phyloP scores from a whole-genome alignment of 164 flowering plant species.

The Annona cherimola region DNA sequence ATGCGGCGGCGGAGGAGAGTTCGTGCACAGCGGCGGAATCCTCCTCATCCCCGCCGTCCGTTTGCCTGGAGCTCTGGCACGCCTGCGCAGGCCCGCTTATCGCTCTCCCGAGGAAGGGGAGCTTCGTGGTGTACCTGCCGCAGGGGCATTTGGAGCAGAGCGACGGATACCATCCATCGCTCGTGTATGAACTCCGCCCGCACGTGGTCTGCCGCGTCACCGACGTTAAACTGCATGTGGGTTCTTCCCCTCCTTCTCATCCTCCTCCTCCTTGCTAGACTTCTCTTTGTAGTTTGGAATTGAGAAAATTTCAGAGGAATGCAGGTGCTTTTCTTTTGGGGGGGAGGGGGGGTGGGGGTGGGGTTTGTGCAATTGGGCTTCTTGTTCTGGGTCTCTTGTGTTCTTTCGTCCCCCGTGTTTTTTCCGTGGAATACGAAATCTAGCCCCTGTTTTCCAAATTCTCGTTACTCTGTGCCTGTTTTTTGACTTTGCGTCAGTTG shows the following conservation, averaged over 20 bases:
- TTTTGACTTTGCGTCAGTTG: background rate
- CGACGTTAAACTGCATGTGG: slow-evolving; percentile 81
- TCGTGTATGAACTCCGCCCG: slow-evolving; percentile 48
- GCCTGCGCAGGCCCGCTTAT: slow-evolving; percentile 94
- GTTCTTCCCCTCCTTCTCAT: slow-evolving; percentile 9
- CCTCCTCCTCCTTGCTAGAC: background rate
- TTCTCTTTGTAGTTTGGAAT: background rate
- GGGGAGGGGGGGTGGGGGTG: too few species aligned
- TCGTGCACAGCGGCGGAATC: slow-evolving; percentile 12
- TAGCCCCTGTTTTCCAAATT: too few species aligned
- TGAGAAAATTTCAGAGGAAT: background rate
- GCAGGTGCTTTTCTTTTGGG: background rate
- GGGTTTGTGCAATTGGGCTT: too few species aligned
- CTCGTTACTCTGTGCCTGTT: too few species aligned
- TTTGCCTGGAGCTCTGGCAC: slow-evolving; percentile 95
- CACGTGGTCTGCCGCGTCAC: slow-evolving; percentile 82
- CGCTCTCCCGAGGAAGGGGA: slow-evolving; percentile 79
- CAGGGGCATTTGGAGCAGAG: slow-evolving; percentile 86
- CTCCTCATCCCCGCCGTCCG: slow-evolving; percentile 24
- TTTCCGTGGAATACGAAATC: too few species aligned
- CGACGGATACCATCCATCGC: slow-evolving; percentile 21
- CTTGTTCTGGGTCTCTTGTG: too few species aligned
- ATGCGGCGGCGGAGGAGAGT: slow-evolving; percentile 26
- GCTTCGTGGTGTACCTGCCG: slow-evolving; percentile 76
- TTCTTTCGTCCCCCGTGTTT: too few species aligned